These are phyloP conservation scores for Salix suchowensis DNA, from an alignment of 345 rosid genomes.

Conservation along the genomic window DNA sequence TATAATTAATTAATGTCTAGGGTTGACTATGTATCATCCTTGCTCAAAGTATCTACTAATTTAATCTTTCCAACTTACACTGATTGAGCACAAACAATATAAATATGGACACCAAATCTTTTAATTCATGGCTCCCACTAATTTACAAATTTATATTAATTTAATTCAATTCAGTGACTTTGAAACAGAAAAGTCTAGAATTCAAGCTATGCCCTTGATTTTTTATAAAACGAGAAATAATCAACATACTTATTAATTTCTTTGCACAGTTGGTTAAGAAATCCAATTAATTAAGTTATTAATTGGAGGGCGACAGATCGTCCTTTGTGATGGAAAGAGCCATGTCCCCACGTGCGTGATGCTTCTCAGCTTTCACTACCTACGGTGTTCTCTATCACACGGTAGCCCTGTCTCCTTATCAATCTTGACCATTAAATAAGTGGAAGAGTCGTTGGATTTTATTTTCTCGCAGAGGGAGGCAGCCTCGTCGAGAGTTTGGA, in stretches of 20 bases:
- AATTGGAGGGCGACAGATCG: neutral
- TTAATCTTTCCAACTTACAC: neutral
- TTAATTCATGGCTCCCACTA: neutral
- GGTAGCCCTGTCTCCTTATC: neutral
- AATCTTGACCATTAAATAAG: neutral
- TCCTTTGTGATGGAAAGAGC: neutral
- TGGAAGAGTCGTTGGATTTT: too few species aligned
- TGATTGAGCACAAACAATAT: neutral
- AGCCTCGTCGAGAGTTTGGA: neutral
- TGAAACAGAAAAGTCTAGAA: neutral
- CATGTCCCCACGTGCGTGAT: conserved; percentile 4
- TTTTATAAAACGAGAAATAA: neutral
- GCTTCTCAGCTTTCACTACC: neutral
- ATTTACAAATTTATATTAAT: neutral
- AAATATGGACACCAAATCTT: neutral
- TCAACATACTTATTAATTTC: neutral
- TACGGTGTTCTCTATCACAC: neutral
- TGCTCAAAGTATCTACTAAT: neutral
- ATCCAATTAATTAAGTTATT: neutral
- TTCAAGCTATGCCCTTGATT: neutral
- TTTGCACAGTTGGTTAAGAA: neutral
- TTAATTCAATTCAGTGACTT: neutral
- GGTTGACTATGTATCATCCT: neutral
- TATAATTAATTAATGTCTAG: neutral
- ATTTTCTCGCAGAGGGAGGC: too few species aligned